These are phyloP conservation scores for Rheum nobile DNA, from an alignment of 148 eudicot genomes.

Conservation along the genomic window DNA sequence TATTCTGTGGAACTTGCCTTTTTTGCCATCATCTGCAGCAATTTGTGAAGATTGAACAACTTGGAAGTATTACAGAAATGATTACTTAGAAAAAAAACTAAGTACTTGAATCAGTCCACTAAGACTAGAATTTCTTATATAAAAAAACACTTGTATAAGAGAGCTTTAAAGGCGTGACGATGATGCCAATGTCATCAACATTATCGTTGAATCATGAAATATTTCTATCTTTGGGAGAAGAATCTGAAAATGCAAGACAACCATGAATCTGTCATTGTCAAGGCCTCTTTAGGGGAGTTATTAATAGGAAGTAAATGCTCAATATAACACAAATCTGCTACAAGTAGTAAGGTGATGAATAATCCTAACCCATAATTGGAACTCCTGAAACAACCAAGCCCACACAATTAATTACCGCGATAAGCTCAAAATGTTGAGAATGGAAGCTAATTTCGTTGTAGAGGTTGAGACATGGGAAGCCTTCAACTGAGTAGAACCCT, in stretches of 20 bases:
- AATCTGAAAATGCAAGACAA: background rate
- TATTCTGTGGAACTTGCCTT: no score
- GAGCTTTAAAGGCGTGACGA: background rate
- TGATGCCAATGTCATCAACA: background rate
- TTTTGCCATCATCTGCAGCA: constrained; percentile 7
- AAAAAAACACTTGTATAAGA: background rate
- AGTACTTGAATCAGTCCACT: no score
- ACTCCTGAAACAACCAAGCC: background rate
- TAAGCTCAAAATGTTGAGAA: background rate
- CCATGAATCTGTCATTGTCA: background rate
- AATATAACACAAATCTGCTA: background rate
- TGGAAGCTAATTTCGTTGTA: background rate
- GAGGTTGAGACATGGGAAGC: background rate
- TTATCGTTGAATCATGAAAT: background rate
- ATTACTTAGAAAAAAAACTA: no score
- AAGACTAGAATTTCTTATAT: no score
- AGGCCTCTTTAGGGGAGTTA: background rate
- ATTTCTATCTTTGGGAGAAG: background rate
- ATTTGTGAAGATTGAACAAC: no score
- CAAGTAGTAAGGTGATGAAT: background rate
- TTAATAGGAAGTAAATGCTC: background rate
- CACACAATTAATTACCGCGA: background rate
- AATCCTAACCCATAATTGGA: background rate
- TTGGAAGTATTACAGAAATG: background rate
- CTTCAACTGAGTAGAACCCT: constrained; percentile 4